Evolutionary conservation across 495 filamentous ascomycete genomes (phyloP).

Genomic region (Penicillium flavigenum): DNA sequence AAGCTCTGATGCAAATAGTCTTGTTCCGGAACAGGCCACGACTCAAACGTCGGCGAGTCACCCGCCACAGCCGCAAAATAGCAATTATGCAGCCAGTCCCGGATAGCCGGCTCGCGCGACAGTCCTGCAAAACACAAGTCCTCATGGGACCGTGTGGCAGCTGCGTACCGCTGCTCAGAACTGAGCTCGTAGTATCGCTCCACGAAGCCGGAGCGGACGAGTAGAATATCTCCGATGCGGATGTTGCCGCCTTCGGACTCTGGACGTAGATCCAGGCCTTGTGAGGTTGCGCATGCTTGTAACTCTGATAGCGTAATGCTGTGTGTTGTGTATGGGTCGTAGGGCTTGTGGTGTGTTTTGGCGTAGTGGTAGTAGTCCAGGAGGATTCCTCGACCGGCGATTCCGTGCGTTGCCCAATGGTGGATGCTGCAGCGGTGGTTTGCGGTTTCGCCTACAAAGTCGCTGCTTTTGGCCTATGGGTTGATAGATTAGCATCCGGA

Average conservation of each 20-base stretch:
- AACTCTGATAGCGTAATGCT: constrained; percentile 61
- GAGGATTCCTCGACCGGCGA: constrained; percentile 51
- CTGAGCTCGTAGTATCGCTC: constrained; percentile 51
- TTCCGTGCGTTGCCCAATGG: constrained; percentile 45
- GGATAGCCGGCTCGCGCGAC: constrained; percentile 54
- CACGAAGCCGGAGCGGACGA: constrained; percentile 66
- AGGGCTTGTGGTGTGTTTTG: constrained; percentile 39
- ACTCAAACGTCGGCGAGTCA: constrained; percentile 61
- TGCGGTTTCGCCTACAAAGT: constrained; percentile 46
- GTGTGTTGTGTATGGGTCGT: constrained; percentile 59
- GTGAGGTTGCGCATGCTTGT: constrained; percentile 53
- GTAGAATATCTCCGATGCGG: constrained; percentile 63
- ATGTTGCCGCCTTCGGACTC: constrained; percentile 58
- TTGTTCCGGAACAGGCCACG: constrained; percentile 53
- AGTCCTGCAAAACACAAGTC: constrained; percentile 56
- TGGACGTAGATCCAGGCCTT: constrained; percentile 44
- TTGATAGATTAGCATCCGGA: constrained; percentile 2
- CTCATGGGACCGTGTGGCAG: constrained; percentile 44
- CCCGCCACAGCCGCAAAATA: constrained; percentile 65
- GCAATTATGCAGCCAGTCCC: constrained; percentile 65
- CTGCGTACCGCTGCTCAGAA: constrained; percentile 38
- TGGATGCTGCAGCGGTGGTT: constrained; percentile 52
- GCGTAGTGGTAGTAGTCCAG: constrained; percentile 51
- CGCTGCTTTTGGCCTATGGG: constrained; percentile 37
- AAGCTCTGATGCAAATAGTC: constrained; percentile 61